Evolutionary conservation across 2,329 filamentous ascomycete species (phyloP), one percentile per base, ranked within the genome.

Genomic region (Tolypocladium tropicale): DNA sequence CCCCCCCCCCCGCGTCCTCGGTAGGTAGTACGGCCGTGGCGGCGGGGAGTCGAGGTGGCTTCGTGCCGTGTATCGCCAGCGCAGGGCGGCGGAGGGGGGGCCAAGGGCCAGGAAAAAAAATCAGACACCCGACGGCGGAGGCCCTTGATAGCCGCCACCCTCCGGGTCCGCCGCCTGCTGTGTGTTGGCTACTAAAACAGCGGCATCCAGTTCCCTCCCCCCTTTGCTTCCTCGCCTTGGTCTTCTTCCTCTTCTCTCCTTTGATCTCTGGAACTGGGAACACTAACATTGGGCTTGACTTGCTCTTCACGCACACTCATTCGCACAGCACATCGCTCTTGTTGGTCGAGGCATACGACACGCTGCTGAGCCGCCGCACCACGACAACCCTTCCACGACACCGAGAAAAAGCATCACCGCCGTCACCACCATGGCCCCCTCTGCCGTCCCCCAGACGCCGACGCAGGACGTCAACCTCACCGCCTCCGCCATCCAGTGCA

Each of bases 401-500:
- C 43, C 23, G 12, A n/a, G 18, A 23, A 7, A 9, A 37, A 14
- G n/a, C 18, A 34, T 4, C 53, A 49, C 11, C 41, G 9, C n/a
- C 16, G 37, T 54, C 54, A 33, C 34, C 63, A 63, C 61, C 63
- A 81, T 80, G 79, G 71, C 77, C 61, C 78, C 78, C 60, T 74
- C 77, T 46, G 77, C 73, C 41, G 67, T 73, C 59, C 73, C 73
- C 52, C 68, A 69, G 25, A 16, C 21, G 56, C 68, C 69, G 21
- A n/a, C 25, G 55, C 76, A 78, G 60, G 77, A 79, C 53, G 62
- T 77, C 61, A 75, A 80, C 69, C 72, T 82, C 60, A 80, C 77
- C 39, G 74, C 78, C 53, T 72, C 76, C 21, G 78, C 78, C 61
- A 69, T 83, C 57, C 71, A 76, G 62, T 74, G 79, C 66, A 80